phyloP scores from a whole-genome alignment of 2,329 filamentous ascomycete genomes.

The Calycina herbarum region DNA sequence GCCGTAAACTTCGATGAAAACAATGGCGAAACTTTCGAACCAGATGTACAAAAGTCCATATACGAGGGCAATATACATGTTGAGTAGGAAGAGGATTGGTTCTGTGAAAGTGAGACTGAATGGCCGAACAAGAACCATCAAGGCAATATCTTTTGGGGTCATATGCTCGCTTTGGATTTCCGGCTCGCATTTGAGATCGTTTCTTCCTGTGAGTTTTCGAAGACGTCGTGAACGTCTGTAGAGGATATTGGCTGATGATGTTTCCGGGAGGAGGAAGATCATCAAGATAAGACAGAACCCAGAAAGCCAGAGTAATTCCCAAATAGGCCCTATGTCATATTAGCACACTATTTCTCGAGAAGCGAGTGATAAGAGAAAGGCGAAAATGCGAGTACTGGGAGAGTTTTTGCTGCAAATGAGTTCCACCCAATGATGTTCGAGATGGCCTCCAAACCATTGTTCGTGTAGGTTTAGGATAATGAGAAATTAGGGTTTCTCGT shows the following conservation, averaged over 20 bases:
- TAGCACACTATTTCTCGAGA: not conserved
- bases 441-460: no score
- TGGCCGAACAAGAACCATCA: constrained; percentile 59
- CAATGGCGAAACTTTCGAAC: constrained; percentile 62
- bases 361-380: not conserved
- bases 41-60: constrained; percentile 63
- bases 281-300: constrained; percentile 56
- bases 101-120: constrained; percentile 59
- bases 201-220: constrained; percentile 55
- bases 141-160: constrained; percentile 46
- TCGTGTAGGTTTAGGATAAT: no score
- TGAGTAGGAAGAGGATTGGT: constrained; percentile 60
- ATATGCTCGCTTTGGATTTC: constrained; percentile 52
- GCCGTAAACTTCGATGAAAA: constrained; percentile 58
- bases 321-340: constrained; percentile 47
- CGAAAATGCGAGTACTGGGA: not conserved
- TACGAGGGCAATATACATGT: constrained; percentile 60
- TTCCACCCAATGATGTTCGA: no score
- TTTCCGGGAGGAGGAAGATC: constrained; percentile 63
- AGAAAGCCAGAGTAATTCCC: constrained; percentile 61
- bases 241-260: constrained; percentile 56
- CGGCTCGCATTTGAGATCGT: constrained; percentile 55
- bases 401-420: no score
- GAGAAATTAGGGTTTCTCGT: no score
- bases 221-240: constrained; percentile 57